Evolutionary conservation across 1,284 basidiomycete genomes (phyloP).

Genomic region (Ceratobasidium theobromae): DNA sequence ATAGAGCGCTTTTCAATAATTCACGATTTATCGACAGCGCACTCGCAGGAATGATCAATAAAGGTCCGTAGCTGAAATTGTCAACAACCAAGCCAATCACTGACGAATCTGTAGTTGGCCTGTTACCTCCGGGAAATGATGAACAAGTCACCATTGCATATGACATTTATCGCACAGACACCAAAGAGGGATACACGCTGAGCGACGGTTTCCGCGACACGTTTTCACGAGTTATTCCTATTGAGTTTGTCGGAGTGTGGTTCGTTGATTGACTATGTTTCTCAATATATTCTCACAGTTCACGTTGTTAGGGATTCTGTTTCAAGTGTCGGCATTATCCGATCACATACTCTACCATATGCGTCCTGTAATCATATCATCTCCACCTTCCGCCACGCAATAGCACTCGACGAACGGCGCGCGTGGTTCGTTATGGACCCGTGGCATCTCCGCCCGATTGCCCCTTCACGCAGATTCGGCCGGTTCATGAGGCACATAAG

Average conservation of each 20-base stretch:
- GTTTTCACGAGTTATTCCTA: slow-evolving; percentile 34
- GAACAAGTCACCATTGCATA: slow-evolving; percentile 24
- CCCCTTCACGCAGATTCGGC: background rate
- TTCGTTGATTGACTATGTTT: slow-evolving; percentile 3
- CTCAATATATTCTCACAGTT: no score
- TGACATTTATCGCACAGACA: slow-evolving; percentile 20
- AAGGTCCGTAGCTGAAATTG: background rate
- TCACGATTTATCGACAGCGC: background rate
- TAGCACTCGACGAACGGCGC: slow-evolving; percentile 35
- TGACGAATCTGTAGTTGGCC: background rate
- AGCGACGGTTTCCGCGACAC: slow-evolving; percentile 34
- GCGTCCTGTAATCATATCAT: slow-evolving; percentile 33
- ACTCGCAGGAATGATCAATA: slow-evolving; percentile 17
- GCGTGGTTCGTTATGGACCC: slow-evolving; percentile 33
- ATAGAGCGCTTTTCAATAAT: background rate
- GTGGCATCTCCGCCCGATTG: slow-evolving; percentile 27
- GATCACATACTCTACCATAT: slow-evolving; percentile 31
- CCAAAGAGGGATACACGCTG: slow-evolving; percentile 10
- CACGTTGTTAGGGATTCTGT: slow-evolving; percentile 38
- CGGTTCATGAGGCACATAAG: background rate
- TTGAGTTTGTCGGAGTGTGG: slow-evolving; percentile 38
- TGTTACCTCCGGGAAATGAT: slow-evolving; percentile 18
- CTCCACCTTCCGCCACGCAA: slow-evolving; percentile 32
- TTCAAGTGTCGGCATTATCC: slow-evolving; percentile 34
- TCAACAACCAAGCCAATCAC: background rate